Conservation (phyloP, 306 rosid genomes). For the Gastrolobium bilobum region DNA sequence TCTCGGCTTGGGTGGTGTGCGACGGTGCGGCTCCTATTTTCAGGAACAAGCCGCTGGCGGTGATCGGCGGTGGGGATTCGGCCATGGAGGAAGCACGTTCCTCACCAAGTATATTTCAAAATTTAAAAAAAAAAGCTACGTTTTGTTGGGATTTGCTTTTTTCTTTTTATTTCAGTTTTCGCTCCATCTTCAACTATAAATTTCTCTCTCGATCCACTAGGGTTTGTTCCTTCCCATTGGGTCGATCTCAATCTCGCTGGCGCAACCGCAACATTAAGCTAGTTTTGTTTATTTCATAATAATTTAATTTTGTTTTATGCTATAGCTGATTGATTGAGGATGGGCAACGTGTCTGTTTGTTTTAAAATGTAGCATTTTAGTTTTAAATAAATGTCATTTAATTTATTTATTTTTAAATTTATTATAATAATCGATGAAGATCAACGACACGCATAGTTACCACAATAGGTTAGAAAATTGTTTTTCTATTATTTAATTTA, state of each 20-base stretch:
- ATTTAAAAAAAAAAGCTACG: constrained; percentile 19
- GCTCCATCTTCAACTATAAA: not conserved
- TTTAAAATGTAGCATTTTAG: constrained; percentile 10
- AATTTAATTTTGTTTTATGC: not conserved
- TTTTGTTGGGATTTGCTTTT: constrained; percentile 41
- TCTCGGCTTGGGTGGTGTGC: constrained; percentile 74
- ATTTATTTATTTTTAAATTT: not conserved
- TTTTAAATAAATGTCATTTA: not conserved
- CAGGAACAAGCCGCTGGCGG: no score
- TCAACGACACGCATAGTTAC: not conserved
- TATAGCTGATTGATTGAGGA: constrained; percentile 31
- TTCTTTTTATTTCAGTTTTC: constrained; percentile 23
- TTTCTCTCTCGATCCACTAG: constrained; percentile 58
- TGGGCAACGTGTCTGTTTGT: constrained; percentile 9
- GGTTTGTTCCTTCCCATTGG: constrained; percentile 57
- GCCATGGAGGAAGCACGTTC: constrained; percentile 80
- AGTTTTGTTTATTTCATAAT: not conserved
- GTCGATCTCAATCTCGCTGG: constrained; percentile 57
- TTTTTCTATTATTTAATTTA: not conserved
- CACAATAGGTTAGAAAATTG: not conserved
- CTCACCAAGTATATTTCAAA: constrained; percentile 77
- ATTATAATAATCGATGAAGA: constrained; percentile 3
- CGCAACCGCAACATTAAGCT: constrained; percentile 61
- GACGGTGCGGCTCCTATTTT: no score
- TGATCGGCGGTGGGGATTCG: no score